Base-by-base conservation (phyloP, 1,284 basidiomycete genomes). In the Leccinum fallax region DNA sequence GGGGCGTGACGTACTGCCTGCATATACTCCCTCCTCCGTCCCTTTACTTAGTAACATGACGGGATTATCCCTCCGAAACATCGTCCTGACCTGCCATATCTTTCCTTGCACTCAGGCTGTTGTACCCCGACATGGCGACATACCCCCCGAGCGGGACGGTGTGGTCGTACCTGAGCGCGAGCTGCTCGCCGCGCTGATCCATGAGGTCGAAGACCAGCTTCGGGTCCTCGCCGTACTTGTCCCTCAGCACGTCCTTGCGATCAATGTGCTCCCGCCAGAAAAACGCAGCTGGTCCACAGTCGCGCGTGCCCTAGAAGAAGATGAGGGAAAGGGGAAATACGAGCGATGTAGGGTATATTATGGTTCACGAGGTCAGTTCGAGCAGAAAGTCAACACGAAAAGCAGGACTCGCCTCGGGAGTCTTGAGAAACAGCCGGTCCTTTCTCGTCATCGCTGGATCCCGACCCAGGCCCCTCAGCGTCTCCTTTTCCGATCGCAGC, bases 171-270 rank as follows among this genome's bases (percentile, higher is more conserved):
- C 97, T 83, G 67, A 99, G 79, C 21, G 93, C 93, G 66, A 98
- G 92, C 69, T 98, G 87, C 77, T 99, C 97, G 26, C 97, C 97
- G 15, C 97, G 97, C 76, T 99, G 97, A 77, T 99, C 97, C 82
- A 92, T 89, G 58, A 99, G 84, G 78, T 99, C 97, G 77, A 98
- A 99, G 69, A 99, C 99, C 70, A 99, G 89, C 78, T 99, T 99
- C 54, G 90, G 87, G 76, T 99, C 97, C 78, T 99, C 97, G 61
- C 95, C 95, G 69, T 98, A 98, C 79, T 98, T 99, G 66, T 95
- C 97, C 0, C 94, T 87, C 53, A 98, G 81, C 65, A 99, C 90
- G 73, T 99, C 97, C 76, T 95, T 96, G 65, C 85, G 82, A 73
- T 98, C 97, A 72, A 99, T 92, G 77, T 93, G 88, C 71, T 93